Evolutionary conservation across 345 rosid species (phyloP), one percentile per base, ranked within the genome.

Genomic region (Acer campestre): DNA sequence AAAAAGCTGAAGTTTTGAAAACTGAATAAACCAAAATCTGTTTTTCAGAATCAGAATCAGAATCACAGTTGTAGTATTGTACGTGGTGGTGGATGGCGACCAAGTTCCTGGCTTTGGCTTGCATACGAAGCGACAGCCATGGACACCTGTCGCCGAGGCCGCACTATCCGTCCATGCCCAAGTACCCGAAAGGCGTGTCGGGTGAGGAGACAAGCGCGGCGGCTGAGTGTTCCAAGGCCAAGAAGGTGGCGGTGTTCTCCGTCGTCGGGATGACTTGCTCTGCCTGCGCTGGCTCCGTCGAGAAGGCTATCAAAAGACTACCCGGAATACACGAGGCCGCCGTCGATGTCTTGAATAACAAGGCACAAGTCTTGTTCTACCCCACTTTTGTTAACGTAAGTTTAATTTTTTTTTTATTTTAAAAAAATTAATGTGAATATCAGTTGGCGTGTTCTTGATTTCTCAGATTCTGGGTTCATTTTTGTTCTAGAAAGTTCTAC

Each of bases 231-330:
- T 80, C 91, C 5, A 87, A 85, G 77, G 78, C 85, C 44, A 88
- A 80, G 76, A 94, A 90, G 23, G 78, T 88, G 76, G 97, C 91
- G 23, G 78, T 88, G 61, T 90, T 91, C 31, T 82, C 87, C 3
- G 98, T 95, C 4, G n/a, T 68, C 3, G 98, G 98, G 68, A 90
- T 95, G 98, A 88, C 93, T 0, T 91, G 95, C 77, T 86, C 98
- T 1, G 98, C 98, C 42, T 95, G 98, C 64, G 97, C 98, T 6
- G 98, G 94, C 25, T 95, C 98, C 31, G 90, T 93, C 38, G 98
- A 95, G 86, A 95, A 95, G 79, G 97, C 94, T 27, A 73, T 95
- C 80, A 95, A 95, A 74, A 82, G 98, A 73, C 93, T 95, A n/a
- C 87, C 95, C 0, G 98, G 98, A 6, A 90, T 93, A 7, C 84